Base-by-base conservation (phyloP, 371 early-diverging fungal genomes). In the Mortierella sp. region DNA sequence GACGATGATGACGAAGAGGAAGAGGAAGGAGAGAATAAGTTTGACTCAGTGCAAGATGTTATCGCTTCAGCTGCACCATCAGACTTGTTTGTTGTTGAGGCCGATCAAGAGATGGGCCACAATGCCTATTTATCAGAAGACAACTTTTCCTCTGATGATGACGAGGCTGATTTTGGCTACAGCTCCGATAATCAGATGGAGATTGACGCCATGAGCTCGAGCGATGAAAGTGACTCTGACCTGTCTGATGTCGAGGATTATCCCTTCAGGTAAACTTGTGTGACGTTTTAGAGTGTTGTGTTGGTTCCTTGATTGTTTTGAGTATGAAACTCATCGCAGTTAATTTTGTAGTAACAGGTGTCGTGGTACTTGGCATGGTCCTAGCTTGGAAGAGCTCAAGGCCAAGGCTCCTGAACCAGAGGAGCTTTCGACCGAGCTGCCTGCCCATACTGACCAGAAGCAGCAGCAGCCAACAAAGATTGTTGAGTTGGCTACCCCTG, bases 301-400 rank as follows among this genome's bases (percentile, higher is more conserved):
- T 42, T n/a, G n/a, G n/a, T n/a, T n/a, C n/a, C n/a, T n/a, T n/a
- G 32, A 45, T 61, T 61, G 15, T 58, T 58, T 28, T 19, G 22
- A 49, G 10, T 12, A 53, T 60, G 43, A 32, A 19, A 26, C 42
- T 56, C 34, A 32, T 32, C 12, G 6, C 29, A 32, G 42, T 29
- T 31, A 23, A 12, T 23, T 40, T 42, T 40, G 42, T 45, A 5
- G 19, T 31, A 6, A 62, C 56, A 78, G 78, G 61, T 70, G 80
- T 61, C 80, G 80, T 32, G 80, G 80, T 40, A 80, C 80, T 3
- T 80, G 80, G 80, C 80, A 80, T 42, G 71, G 80, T 42, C 80
- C 80, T 59, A 80, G 75, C 56, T 54, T 74, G 47, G 80, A 74
- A 53, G 75, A 66, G 40, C 58, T 73, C 63, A 75, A 54, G 32